phyloP scores from a whole-genome alignment of 2,329 filamentous ascomycete species.

The Aschersonia sp. region DNA sequence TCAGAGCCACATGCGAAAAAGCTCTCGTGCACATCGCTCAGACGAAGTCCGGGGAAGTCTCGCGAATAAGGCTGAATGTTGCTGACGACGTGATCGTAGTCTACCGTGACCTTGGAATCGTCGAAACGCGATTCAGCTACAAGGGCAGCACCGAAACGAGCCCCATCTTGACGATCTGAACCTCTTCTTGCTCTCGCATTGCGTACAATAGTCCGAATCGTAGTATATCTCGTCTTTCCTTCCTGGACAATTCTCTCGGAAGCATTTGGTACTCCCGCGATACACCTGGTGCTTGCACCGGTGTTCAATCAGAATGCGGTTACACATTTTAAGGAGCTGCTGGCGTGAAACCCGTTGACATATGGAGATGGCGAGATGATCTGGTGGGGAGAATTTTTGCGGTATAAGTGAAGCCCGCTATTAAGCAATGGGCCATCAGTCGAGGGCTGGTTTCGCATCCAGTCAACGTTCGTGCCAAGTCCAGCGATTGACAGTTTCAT shows the following conservation, averaged over 20 bases:
- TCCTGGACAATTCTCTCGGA: conserved; percentile 14
- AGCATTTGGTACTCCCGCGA: conserved; percentile 21
- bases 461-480: not conserved
- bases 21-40: no score
- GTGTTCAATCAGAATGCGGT: conserved; percentile 17
- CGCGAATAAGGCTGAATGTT: not conserved
- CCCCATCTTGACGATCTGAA: conserved; percentile 22
- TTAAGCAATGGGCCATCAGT: not conserved
- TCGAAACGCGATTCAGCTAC: conserved; percentile 9
- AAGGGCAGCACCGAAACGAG: conserved; percentile 17
- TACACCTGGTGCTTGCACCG: conserved; percentile 20
- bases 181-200: conserved; percentile 16
- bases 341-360: not conserved
- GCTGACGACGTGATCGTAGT: not conserved
- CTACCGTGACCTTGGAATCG: no score
- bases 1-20: no score
- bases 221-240: conserved; percentile 15
- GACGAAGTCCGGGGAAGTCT: no score
- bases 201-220: conserved; percentile 17
- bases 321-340: conserved; percentile 15
- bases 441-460: not conserved
- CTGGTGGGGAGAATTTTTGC: not conserved
- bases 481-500: not conserved
- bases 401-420: not conserved
- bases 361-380: not conserved